These are phyloP conservation scores for Phaseolus coccineus DNA, from an alignment of 331 rosid species.

Conservation along the genomic window DNA sequence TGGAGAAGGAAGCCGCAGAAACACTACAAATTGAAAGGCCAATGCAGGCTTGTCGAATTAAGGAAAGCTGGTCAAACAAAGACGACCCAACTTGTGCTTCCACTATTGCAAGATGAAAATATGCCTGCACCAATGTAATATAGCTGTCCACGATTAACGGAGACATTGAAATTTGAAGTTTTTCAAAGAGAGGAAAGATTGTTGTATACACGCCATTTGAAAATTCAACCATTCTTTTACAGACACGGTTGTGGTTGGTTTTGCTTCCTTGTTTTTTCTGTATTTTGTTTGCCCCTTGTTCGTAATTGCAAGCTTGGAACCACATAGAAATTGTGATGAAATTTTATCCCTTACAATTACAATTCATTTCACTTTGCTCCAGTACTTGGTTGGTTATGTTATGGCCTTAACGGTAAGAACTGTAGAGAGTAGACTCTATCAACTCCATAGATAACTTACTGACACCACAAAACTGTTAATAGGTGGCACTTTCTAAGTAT, in stretches of 20 bases:
- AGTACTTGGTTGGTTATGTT: background rate
- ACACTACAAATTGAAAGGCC: constrained; percentile 78
- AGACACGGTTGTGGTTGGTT: constrained; percentile 26
- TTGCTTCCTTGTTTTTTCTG: constrained; percentile 20
- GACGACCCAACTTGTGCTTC: constrained; percentile 73
- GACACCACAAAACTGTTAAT: background rate
- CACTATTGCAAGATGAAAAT: constrained; percentile 72
- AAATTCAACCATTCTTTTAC: constrained; percentile 37
- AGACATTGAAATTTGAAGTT: constrained; percentile 30
- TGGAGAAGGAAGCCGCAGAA: constrained; percentile 76
- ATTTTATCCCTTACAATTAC: constrained; percentile 20
- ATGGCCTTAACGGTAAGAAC: background rate
- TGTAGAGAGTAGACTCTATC: background rate
- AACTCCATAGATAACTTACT: background rate
- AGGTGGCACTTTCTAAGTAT: background rate
- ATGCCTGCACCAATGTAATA: constrained; percentile 35
- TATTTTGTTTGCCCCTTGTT: background rate
- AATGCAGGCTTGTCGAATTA: constrained; percentile 74
- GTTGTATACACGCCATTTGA: constrained; percentile 36
- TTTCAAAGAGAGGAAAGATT: constrained; percentile 2
- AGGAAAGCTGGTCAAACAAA: constrained; percentile 79
- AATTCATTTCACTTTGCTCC: constrained; percentile 11
- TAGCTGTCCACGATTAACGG: constrained; percentile 35
- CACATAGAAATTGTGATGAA: constrained; percentile 45
- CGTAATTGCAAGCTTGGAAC: constrained; percentile 46